Conservation (phyloP, 352 stramenopile genomes). For the Globisporangium spinosum region DNA sequence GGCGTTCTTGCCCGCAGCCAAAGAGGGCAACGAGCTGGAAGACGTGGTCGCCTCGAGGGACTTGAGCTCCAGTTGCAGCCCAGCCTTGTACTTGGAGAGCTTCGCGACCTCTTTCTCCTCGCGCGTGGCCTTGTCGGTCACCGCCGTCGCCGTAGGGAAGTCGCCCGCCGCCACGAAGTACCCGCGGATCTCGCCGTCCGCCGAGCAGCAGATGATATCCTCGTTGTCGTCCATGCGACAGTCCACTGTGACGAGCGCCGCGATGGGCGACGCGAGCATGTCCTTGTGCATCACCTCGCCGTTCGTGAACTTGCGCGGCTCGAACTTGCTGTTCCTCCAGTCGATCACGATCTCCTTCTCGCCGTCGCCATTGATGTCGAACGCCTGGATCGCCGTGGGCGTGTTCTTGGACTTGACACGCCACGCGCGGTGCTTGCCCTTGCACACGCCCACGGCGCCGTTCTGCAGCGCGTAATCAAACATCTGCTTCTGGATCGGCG, state of each 20-base stretch:
- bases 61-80: constrained; percentile 75
- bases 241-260: constrained; percentile 73
- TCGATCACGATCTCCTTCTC: constrained; percentile 88
- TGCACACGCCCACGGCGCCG: constrained; percentile 92
- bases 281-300: constrained; percentile 86
- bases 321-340: constrained; percentile 90
- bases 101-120: constrained; percentile 79
- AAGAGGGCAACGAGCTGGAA: constrained; percentile 13
- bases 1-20: constrained; percentile 26
- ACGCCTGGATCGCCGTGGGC: constrained; percentile 73
- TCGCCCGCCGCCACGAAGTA: constrained; percentile 52
- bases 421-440: constrained; percentile 83
- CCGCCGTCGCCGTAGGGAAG: constrained; percentile 24
- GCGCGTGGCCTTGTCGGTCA: constrained; percentile 38
- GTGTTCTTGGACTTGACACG: constrained; percentile 91
- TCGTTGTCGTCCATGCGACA: constrained; percentile 88
- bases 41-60: constrained; percentile 51
- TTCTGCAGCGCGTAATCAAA: constrained; percentile 90
- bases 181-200: constrained; percentile 76
- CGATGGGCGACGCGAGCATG: constrained; percentile 55
- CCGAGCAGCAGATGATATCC: constrained; percentile 86
- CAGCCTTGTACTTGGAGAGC: constrained; percentile 77
- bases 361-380: constrained; percentile 90
- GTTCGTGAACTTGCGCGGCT: constrained; percentile 64
- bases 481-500: constrained; percentile 60